A percentile compares a stretch with the other conserved stretches of the same genome.
phyloP scores from a whole-genome alignment of 768 basidiomycete species.

The Xanthoconium stramineum region DNA sequence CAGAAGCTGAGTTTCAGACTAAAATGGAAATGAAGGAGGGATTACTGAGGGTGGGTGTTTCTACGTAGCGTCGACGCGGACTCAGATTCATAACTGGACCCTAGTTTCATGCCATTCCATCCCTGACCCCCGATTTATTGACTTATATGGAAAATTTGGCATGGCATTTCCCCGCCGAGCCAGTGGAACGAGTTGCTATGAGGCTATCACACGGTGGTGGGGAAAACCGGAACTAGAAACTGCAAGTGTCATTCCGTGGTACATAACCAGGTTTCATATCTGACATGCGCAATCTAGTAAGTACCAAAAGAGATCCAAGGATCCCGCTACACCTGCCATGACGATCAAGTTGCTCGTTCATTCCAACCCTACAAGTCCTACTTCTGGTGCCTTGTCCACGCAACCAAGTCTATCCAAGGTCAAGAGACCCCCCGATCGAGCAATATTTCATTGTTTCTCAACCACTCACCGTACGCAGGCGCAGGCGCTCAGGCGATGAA shows the following conservation, averaged over 20 bases:
- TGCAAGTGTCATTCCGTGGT: constrained; percentile 33
- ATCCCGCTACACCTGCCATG: constrained; percentile 39
- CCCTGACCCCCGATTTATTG: constrained; percentile 67
- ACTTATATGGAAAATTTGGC: constrained; percentile 72
- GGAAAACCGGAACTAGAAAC: constrained; percentile 84
- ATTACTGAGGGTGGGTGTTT: constrained; percentile 56
- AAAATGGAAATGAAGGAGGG: constrained; percentile 87
- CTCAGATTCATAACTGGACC: constrained; percentile 6
- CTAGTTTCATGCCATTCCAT: constrained; percentile 77
- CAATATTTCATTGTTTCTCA: constrained; percentile 34
- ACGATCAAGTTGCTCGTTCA: constrained; percentile 66
- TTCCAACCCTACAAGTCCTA: constrained; percentile 64
- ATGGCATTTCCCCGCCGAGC: constrained; percentile 78
- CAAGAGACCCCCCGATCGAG: constrained; percentile 37
- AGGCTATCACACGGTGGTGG: constrained; percentile 78
- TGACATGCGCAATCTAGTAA: constrained; percentile 46
- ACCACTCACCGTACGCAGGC: constrained; percentile 21
- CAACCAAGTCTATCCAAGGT: constrained; percentile 18
- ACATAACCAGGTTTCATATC: constrained; percentile 9
- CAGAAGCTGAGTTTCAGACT: constrained; percentile 67
- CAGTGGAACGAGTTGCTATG: constrained; percentile 79
- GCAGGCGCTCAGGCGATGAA: constrained; percentile 26
- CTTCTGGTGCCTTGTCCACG: constrained; percentile 27
- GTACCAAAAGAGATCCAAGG: constrained; percentile 54
- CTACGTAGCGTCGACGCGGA: not conserved